phyloP scores from a whole-genome alignment of 169 alveolate species.

The Plasmodium cynomolgi region DNA sequence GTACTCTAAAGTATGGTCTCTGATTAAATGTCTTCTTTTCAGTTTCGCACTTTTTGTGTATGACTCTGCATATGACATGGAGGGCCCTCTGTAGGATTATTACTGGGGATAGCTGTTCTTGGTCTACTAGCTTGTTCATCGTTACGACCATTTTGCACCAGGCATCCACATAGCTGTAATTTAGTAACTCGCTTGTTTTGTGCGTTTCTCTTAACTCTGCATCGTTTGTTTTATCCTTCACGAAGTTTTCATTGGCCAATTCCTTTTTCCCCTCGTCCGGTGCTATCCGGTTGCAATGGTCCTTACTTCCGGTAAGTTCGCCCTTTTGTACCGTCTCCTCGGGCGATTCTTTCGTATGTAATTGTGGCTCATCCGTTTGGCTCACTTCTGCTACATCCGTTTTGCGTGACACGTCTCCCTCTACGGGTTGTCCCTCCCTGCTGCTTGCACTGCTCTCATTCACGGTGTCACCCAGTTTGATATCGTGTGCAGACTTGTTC shows the following conservation, averaged over 20 bases:
- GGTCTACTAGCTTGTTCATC: constrained; percentile 51
- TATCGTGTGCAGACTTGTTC: not conserved
- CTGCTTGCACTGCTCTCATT: not conserved
- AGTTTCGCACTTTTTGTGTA: constrained; percentile 47
- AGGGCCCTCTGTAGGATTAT: constrained; percentile 59
- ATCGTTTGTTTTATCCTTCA: not conserved
- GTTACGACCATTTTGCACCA: constrained; percentile 67
- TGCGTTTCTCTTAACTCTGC: constrained; percentile 27
- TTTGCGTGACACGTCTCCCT: not conserved
- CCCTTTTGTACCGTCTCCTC: not conserved
- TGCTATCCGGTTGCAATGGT: not conserved
- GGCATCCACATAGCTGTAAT: constrained; percentile 63
- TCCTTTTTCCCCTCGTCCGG: not conserved
- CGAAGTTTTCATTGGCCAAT: not conserved
- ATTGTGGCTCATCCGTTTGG: not conserved
- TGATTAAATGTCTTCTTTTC: constrained; percentile 52
- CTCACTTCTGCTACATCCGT: not conserved
- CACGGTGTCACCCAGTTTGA: not conserved
- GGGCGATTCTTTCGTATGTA: not conserved
- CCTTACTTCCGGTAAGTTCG: not conserved
- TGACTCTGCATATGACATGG: constrained; percentile 57
- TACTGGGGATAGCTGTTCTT: constrained; percentile 63
- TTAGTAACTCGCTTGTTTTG: constrained; percentile 39
- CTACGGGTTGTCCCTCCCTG: not conserved
- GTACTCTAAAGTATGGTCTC: constrained; percentile 74